Evolutionary conservation across 441 rosid genomes (phyloP), one percentile per base, ranked within the genome.

Genomic region (Gossypium lobatum): DNA sequence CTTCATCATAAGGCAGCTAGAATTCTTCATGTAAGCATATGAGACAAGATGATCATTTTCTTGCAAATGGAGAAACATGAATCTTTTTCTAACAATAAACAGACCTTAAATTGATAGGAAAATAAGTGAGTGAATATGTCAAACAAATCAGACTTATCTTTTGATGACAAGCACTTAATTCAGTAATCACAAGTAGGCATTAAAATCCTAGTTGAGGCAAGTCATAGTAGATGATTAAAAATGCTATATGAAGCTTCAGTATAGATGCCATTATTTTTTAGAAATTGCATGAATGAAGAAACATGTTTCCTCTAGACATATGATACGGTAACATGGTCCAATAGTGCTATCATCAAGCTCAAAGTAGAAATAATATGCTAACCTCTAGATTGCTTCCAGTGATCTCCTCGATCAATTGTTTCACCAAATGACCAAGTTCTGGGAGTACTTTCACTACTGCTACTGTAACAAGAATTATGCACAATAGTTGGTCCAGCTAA

Each of bases 301-400:
- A 66, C 34, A 46, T 7, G 39, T 66, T 46, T 6, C 18, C 0
- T 23, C 1, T 57, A 3, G 61, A 10, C 13, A 18, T 18, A 13
- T 13, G 57, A 46, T 4, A 50, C 1, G 59, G 59, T 5, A 21
- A 28, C 61, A 57, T 60, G 65, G 53, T 62, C 37, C 55, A 23
- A 34, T 10, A n/a, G 68, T 37, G 37, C 20, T n/a, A 66, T n/a
- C 31, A 20, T 50, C 28, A 48, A 59, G 46, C 64, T 70, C 67
- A 60, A 76, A 72, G 14, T 20, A 73, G 48, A 58, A 74, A 6
- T 16, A 64, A 68, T 65, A 74, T 37, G 66, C 80, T 28, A 64
- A 93, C 99, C 95, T 85, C 93, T 85, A 73, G 28, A 71, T 71
- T 87, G 82, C 80, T 85, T 83, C 20, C 76, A 81, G 55, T 79